Conservation (phyloP, 2,329 filamentous ascomycete genomes). For the Cordyceps fumosorosea region DNA sequence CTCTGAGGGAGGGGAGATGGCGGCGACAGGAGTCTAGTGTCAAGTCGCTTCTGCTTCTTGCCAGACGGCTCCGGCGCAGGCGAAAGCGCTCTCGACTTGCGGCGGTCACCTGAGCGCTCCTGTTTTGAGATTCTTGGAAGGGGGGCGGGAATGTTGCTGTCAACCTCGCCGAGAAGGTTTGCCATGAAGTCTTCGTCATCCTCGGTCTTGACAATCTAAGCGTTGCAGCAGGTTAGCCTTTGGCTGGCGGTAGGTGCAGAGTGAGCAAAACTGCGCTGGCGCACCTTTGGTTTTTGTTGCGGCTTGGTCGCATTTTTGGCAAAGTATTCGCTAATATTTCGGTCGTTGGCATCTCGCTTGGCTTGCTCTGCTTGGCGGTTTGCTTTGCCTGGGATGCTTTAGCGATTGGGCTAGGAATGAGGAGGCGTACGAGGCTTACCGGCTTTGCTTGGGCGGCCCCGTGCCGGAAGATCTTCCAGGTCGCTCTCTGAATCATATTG, state of each 20-base stretch:
- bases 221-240: slow-evolving; percentile 5
- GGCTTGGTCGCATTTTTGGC: slow-evolving; percentile 62
- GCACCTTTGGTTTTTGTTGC: slow-evolving; percentile 75
- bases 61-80: slow-evolving; percentile 52
- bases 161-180: slow-evolving; percentile 79
- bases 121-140: slow-evolving; percentile 53
- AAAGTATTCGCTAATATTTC: slow-evolving; percentile 92
- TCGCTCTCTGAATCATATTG: slow-evolving; percentile 71
- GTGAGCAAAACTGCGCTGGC: slow-evolving; percentile 6
- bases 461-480: slow-evolving; percentile 27
- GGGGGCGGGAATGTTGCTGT: slow-evolving; percentile 58
- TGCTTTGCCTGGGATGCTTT: slow-evolving; percentile 59
- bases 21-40: slow-evolving; percentile 41
- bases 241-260: neutral
- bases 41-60: slow-evolving; percentile 52
- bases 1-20: slow-evolving; percentile 35
- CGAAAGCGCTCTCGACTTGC: slow-evolving; percentile 74
- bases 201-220: slow-evolving; percentile 67
- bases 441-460: slow-evolving; percentile 44
- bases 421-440: slow-evolving; percentile 29
- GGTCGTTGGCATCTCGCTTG: slow-evolving; percentile 79
- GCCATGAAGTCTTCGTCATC: slow-evolving; percentile 86
- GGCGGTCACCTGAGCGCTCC: slow-evolving; percentile 67
- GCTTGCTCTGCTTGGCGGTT: slow-evolving; percentile 83
- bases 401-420: neutral